Base-by-base conservation (phyloP, 1,139 yeast species). In the Yamadazyma trypodendri region DNA sequence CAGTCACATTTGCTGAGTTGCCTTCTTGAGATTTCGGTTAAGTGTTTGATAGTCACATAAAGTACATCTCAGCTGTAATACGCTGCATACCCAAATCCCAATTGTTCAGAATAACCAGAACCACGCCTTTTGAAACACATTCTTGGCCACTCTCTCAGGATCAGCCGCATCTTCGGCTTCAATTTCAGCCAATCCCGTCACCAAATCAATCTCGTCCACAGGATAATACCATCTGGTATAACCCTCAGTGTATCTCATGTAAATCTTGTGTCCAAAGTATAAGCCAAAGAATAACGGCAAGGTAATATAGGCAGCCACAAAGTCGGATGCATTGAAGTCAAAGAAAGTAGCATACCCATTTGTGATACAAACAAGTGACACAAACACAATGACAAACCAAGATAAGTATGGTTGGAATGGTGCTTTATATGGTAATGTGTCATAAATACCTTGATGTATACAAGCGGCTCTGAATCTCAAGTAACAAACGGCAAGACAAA, bases 391-490 rank as follows among this genome's bases (percentile, higher is more conserved):
- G 30, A 68, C 69, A 34, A 72, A 60, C 50, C 60, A 72, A 4
- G 77, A 62, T 16, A 66, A 63, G 45, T 56, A 71, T 16, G 75
- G 76, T 52, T 68, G 75, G 41, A 65, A 62, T 13, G 66, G 65
- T 1, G 77, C 61, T 37, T 54, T 63, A 56, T 61, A 77, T 5
- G 62, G 55, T 45, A 71, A 52, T 11, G 52, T 49, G 34, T 68
- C 47, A 27, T 44, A 42, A 14, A 51, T 27, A 10, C 60, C 61
- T 40, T 72, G 72, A 47, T 45, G 59, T 4, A 45, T 49, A 44
- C 76, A 61, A 15, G 81, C 84, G 49, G 66, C 71, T 60, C 79
- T 74, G 69, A 75, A 77, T 56, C 81, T 67, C 34, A 77, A 44
- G 48, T 76, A 75, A 25, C 78, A 65, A 32, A 68, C 55, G 18